Base-by-base conservation (phyloP, 352 stramenopile species). In the Globisporangium abappressorium region DNA sequence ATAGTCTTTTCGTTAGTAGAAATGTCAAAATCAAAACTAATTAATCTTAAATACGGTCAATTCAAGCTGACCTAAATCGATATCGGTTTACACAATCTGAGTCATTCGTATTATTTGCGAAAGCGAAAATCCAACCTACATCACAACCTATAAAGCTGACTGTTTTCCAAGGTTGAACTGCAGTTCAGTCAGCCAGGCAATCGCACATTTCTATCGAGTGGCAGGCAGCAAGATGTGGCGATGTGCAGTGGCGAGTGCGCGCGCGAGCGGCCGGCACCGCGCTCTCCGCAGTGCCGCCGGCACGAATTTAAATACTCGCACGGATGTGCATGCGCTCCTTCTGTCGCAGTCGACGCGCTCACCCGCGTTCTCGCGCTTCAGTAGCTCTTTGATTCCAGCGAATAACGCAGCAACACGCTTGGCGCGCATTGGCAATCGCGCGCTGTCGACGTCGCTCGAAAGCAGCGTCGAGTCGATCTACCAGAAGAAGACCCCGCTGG, bases 401-500 rank as follows among this genome's bases (percentile, higher is more conserved):
- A 15, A 56, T 55, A n/a, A 28, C n/a, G 47, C 51, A 33, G 51
- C 22, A 30, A 24, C 11, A 30, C 18, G 22, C 43, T 12, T 51
- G 24, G 5, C 24, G 15, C 55, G 20, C 55, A n/a, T 1, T 9
- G 24, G 54, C 15, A 41, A 24, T 58, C 55, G 28, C 28, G 55
- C 55, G 55, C 55, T 22, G 15, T 81, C 81, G 9, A 75, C 76
- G 30, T 65, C 77, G n/a, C 57, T 80, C 20, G 73, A 79, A 12
- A 75, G 75, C 14, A 91, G 78, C 68, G 80, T 92, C 14, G 85
- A 92, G 71, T 78, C 80, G 43, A 90, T 92, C 51, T 97, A 97
- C 72, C 89, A 97, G 74, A 94, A 92, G 73, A 97, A 97, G 73
- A 95, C 85, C 15, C 91, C 86, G 54, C 72, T 97, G 38, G 90